These are phyloP conservation scores for Helenozyma rhizophorensis DNA, from an alignment of 805 yeast genomes.

Conservation along the genomic window DNA sequence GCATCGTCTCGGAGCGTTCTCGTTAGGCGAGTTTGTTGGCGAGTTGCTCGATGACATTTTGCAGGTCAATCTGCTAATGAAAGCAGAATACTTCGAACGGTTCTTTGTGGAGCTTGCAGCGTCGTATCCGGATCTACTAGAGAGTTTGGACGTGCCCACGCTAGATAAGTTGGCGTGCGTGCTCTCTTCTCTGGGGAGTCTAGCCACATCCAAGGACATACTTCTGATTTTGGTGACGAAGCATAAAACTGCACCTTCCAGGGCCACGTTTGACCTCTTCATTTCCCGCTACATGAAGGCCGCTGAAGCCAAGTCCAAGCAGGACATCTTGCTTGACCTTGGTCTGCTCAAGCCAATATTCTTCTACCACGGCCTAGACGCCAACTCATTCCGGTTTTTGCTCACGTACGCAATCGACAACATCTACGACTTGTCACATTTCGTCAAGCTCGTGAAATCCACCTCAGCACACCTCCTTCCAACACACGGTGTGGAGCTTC, in stretches of 20 bases:
- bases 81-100: slow-evolving; percentile 8
- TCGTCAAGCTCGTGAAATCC: slow-evolving; percentile 18
- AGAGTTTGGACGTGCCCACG: slow-evolving; percentile 14
- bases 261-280: slow-evolving; percentile 18
- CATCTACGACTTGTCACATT: slow-evolving; percentile 24
- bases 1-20: slow-evolving; percentile 9
- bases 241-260: slow-evolving; percentile 19
- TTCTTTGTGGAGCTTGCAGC: slow-evolving; percentile 8
- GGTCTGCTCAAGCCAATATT: slow-evolving; percentile 23
- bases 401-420: slow-evolving; percentile 18
- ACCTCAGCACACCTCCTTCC: slow-evolving; percentile 9
- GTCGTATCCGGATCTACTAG: slow-evolving; percentile 10
- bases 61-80: slow-evolving; percentile 8
- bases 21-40: slow-evolving; percentile 11
- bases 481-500: slow-evolving; percentile 16
- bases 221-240: slow-evolving; percentile 11
- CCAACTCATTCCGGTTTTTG: slow-evolving; percentile 18
- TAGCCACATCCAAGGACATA: slow-evolving; percentile 6
- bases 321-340: slow-evolving; percentile 18
- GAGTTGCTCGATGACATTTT: slow-evolving; percentile 12
- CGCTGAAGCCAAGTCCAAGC: slow-evolving; percentile 5
- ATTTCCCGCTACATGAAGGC: slow-evolving; percentile 13
- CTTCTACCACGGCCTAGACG: slow-evolving; percentile 20
- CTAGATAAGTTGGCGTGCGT: slow-evolving; percentile 24
- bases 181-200: slow-evolving; percentile 15